Evolutionary conservation across 2,329 filamentous ascomycete genomes (phyloP).

Genomic region (Aquanectria penicillioides): DNA sequence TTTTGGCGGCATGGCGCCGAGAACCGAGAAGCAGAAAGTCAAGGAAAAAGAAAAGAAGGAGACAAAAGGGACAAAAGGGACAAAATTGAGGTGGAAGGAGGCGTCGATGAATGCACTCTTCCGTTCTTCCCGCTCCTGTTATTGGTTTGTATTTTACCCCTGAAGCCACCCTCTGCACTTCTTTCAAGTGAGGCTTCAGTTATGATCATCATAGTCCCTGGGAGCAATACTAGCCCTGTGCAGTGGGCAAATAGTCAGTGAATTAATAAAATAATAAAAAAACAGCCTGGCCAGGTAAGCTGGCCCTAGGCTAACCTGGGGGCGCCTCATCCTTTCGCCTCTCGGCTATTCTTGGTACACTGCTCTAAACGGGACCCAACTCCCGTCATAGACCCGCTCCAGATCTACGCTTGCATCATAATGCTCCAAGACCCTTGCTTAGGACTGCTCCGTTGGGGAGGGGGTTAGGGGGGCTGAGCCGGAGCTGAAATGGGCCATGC

Average conservation of each 20-base stretch:
- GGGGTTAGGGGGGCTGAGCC: constrained; percentile 18
- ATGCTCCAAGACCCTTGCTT: constrained; percentile 11
- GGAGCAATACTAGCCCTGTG: not conserved
- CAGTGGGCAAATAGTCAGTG: not conserved
- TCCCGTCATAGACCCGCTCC: constrained; percentile 21
- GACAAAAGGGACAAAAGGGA: not conserved
- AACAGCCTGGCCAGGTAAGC: constrained; percentile 5
- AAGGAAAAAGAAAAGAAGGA: constrained; percentile 9
- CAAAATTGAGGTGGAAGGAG: not conserved
- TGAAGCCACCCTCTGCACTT: not conserved
- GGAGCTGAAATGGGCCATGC: constrained; percentile 14
- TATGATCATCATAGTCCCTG: not conserved
- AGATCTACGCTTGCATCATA: constrained; percentile 26
- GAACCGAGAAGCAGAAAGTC: not conserved
- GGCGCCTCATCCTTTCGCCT: constrained; percentile 2
- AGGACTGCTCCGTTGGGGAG: constrained; percentile 10
- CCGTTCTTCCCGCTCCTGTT: constrained; percentile 13
- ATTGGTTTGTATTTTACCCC: constrained; percentile 8
- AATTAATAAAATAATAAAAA: not conserved
- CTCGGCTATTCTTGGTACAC: constrained; percentile 21
- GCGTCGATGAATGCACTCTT: not conserved
- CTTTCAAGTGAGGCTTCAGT: not conserved
- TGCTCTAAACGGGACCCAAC: constrained; percentile 10
- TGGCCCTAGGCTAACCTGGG: constrained; percentile 1
- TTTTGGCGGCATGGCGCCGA: constrained; percentile 15